Evolutionary conservation across 345 rosid species (phyloP), one percentile per base, ranked within the genome.

Genomic region (Microcos paniculata): DNA sequence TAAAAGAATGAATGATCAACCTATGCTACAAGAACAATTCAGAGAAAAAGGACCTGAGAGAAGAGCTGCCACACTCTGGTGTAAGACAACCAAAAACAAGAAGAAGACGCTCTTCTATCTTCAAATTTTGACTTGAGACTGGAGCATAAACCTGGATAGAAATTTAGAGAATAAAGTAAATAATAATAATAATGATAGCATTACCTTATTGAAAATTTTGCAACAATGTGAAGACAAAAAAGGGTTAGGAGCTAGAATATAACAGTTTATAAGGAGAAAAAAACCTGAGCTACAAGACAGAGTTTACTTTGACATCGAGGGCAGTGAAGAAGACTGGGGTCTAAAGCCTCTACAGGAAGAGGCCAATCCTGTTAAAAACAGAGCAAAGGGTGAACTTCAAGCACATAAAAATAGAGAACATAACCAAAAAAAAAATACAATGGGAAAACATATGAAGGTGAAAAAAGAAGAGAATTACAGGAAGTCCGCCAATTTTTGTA

Each of bases 401-500:
- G 16, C 30, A 6, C 14, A 45, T 53, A 10, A 58, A 51, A 12
- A 53, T 52, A 77, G 4, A 62, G 4, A 33, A 65, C 6, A 3
- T 51, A 14, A 24, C 14, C 1, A 13, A 1, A 42, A 3, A 1
- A 14, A 4, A 58, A 23, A 21, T 40, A n/a, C n/a, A n/a, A 31
- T 21, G 0, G 2, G 59, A 58, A 24, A 59, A 12, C 24, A 26
- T 38, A 38, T 23, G 38, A 8, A 48, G 51, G 23, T 9, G 16
- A 13, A 61, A 62, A 24, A 13, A 38, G 16, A 13, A 72, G 24
- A 11, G 53, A 82, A 82, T 57, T 74, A 93, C 98, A 21, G 98
- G 98, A 68, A 89, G 76, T 49, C 98, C 99, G 11, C 98, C 97
- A 45, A 96, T 88, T 88, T 95, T 96, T 0, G 87, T 77, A 0